Conservation (phyloP, 1,139 yeast genomes). For the Hansenula lynferdii region DNA sequence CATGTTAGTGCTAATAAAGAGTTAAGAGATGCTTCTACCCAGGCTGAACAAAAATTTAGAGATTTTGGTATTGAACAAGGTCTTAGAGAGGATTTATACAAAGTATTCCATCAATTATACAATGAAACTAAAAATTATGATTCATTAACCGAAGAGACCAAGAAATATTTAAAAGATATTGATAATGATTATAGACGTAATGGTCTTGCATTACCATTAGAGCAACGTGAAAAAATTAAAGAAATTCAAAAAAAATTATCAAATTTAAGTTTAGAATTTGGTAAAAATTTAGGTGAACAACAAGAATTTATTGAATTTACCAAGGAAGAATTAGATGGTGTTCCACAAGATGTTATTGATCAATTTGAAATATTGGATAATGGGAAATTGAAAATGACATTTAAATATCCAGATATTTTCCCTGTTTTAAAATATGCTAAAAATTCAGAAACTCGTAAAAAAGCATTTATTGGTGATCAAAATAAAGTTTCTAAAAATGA, state of each 20-base stretch:
- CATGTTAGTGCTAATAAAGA: conserved; percentile 60
- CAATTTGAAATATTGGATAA: conserved; percentile 48
- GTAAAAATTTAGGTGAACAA: conserved; percentile 69
- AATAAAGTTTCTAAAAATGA: conserved; percentile 62
- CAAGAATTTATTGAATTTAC: conserved; percentile 56
- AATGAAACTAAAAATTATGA: conserved; percentile 27
- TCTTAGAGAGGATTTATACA: conserved; percentile 63
- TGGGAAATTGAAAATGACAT: conserved; percentile 59
- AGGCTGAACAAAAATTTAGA: conserved; percentile 53
- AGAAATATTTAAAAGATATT: conserved; percentile 50
- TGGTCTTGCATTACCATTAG: conserved; percentile 60
- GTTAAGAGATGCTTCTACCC: conserved; percentile 64
- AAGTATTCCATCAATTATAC: conserved; percentile 49
- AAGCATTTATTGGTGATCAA: conserved; percentile 62
- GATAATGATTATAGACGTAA: conserved; percentile 54
- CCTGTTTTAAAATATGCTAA: conserved; percentile 74
- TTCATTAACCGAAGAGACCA: conserved; percentile 48
- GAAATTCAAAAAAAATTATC: conserved; percentile 55
- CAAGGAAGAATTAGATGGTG: conserved; percentile 64
- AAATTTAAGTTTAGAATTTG: conserved; percentile 50
- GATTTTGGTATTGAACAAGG: conserved; percentile 59
- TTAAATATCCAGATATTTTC: conserved; percentile 72
- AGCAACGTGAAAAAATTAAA: conserved; percentile 50
- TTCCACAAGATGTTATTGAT: conserved; percentile 56
- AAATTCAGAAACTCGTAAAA: conserved; percentile 57